phyloP scores from a whole-genome alignment of 2,329 filamentous ascomycete species.

The Apiospora pterosperma region DNA sequence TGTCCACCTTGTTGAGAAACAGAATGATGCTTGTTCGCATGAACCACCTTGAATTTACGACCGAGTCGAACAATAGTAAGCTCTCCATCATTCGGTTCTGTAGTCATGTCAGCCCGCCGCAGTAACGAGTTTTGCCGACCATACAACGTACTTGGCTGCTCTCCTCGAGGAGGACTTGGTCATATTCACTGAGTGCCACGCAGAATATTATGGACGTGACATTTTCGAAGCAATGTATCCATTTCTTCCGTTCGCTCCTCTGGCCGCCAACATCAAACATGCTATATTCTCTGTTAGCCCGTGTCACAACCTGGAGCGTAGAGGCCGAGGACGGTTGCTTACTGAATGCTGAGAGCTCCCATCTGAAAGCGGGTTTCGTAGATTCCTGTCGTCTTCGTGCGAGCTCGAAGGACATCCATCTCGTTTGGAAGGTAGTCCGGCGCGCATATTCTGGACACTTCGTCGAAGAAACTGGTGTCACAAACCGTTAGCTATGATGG shows the following conservation, averaged over 20 bases:
- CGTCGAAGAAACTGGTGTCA: slow-evolving; percentile 86
- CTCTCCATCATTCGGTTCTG: slow-evolving; percentile 99
- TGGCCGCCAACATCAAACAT: slow-evolving; percentile 99
- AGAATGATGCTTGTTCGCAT: slow-evolving; percentile 98
- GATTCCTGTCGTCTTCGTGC: slow-evolving; percentile 98
- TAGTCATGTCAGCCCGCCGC: background rate
- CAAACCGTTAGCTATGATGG: background rate
- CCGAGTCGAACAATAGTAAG: slow-evolving; percentile 91
- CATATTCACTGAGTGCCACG: slow-evolving; percentile 95
- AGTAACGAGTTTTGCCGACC: background rate
- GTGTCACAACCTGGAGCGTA: background rate
- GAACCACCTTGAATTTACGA: slow-evolving; percentile 98
- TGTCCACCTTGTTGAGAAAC: slow-evolving; percentile 97
- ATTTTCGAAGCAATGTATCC: slow-evolving; percentile 99
- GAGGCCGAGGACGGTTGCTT: slow-evolving; percentile 35
- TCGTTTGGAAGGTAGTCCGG: slow-evolving; percentile 88
- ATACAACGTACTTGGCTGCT: slow-evolving; percentile 76
- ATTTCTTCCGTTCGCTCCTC: slow-evolving; percentile 97
- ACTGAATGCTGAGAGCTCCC: slow-evolving; percentile 99
- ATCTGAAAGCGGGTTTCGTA: slow-evolving; percentile 99
- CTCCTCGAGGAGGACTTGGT: slow-evolving; percentile 94
- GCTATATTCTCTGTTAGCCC: slow-evolving; percentile 42
- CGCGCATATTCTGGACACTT: slow-evolving; percentile 79
- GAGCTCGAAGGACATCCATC: slow-evolving; percentile 88
- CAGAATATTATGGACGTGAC: slow-evolving; percentile 99